Conservation (phyloP, 805 yeast species). For the Metschnikowia reukaufii region DNA sequence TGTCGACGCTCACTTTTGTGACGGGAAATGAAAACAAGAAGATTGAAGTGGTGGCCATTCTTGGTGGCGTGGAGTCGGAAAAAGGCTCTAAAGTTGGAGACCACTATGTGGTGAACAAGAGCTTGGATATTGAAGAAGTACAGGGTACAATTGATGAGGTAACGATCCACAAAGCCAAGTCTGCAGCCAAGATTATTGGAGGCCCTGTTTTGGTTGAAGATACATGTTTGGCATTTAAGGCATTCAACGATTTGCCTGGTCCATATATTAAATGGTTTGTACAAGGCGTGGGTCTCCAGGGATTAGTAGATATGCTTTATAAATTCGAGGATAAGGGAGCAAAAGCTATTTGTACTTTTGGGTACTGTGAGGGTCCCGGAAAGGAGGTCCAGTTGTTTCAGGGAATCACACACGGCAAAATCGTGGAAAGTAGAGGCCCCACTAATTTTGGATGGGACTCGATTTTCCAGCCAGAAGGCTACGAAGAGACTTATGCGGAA, state of each 20-base stretch:
- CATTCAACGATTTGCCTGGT: slow-evolving; percentile 83
- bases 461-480: slow-evolving; percentile 80
- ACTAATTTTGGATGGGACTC: slow-evolving; percentile 92
- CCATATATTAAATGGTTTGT: slow-evolving; percentile 95
- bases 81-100: slow-evolving; percentile 43
- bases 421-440: slow-evolving; percentile 78
- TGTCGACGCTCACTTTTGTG: slow-evolving; percentile 55
- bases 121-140: slow-evolving; percentile 82
- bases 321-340: slow-evolving; percentile 86
- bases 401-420: slow-evolving; percentile 78
- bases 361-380: slow-evolving; percentile 83
- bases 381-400: slow-evolving; percentile 72
- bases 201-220: slow-evolving; percentile 96
- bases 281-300: slow-evolving; percentile 68
- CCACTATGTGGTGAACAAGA: slow-evolving; percentile 55
- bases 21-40: slow-evolving; percentile 90
- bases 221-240: slow-evolving; percentile 83
- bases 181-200: slow-evolving; percentile 60
- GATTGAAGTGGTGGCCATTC: slow-evolving; percentile 76
- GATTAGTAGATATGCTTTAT: slow-evolving; percentile 71
- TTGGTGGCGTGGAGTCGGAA: slow-evolving; percentile 43
- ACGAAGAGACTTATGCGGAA: slow-evolving; percentile 74
- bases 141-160: slow-evolving; percentile 88
- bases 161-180: slow-evolving; percentile 72
- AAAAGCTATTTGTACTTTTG: slow-evolving; percentile 88